These are phyloP conservation scores for Meira nashicola DNA, from an alignment of 1,284 basidiomycete genomes.

Conservation along the genomic window DNA sequence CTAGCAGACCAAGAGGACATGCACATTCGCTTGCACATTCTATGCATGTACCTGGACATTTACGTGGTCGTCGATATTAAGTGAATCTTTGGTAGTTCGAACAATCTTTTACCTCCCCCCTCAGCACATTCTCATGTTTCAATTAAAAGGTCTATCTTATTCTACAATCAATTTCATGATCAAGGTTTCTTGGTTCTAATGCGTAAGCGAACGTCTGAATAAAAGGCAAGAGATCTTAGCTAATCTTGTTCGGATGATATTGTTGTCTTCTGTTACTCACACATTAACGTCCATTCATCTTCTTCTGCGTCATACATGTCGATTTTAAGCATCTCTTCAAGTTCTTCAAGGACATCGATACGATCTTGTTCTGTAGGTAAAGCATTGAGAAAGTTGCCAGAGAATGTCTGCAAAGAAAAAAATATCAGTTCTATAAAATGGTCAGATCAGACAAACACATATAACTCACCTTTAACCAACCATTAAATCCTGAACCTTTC, in stretches of 20 bases:
- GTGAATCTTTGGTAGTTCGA: too few species aligned
- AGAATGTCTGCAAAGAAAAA: constrained; percentile 8
- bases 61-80: too few species aligned
- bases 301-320: constrained; percentile 17
- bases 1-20: too few species aligned
- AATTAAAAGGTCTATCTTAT: background rate
- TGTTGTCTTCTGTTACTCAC: constrained; percentile 12
- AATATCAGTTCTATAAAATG: background rate
- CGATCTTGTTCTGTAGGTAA: constrained; percentile 9
- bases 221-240: background rate
- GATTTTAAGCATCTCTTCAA: constrained; percentile 7
- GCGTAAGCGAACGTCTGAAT: background rate
- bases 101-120: background rate
- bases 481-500: constrained; percentile 3
- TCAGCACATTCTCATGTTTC: background rate
- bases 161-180: background rate
- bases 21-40: too few species aligned
- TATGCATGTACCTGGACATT: too few species aligned
- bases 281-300: constrained; percentile 15
- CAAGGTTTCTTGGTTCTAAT: background rate
- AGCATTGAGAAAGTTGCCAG: constrained; percentile 17
- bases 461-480: constrained; percentile 14
- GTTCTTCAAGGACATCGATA: constrained; percentile 6
- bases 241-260: background rate
- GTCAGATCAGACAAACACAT: background rate